Evolutionary conservation across 495 filamentous ascomycete genomes (phyloP), one percentile per base, ranked within the genome.

Genomic region (Paragyromitra xinjiangensis): DNA sequence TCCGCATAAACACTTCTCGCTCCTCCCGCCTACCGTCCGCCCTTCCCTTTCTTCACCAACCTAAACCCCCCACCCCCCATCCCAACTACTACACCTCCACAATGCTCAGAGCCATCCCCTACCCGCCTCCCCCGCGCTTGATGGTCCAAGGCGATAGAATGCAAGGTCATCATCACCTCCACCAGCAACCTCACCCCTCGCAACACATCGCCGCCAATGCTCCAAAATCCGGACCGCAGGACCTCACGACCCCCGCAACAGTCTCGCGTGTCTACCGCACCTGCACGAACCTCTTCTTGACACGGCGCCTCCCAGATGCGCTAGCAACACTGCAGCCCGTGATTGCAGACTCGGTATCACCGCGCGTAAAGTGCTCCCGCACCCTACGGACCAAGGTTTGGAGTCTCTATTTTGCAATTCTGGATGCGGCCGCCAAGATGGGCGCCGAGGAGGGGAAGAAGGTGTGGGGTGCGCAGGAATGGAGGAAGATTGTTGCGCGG

Each of bases 351-450:
- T 72, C 84, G 81, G 11, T 71, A 81, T 42, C 80, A 81, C 64
- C 83, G 85, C 45, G 87, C 87, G 71, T 80, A 75, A 68, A 80
- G 69, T 76, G 70, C 69, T 92, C 92, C 61, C 87, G 90, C 65
- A 90, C 89, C 50, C 93, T 92, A 71, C 87, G 95, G 75, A 93
- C 97, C 84, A 98, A 97, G 83, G 90, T 98, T 68, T 99, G 96
- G 96, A 96, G 93, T 84, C 87, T 99, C 78, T 98, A 98, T 83
- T 89, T 98, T 64, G 97, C 94, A 0, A 89, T 98, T 29, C 87
- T 98, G 44, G 96, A 97, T 84, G 92, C 92, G 29, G 91, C 97
- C 59, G 87, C 95, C 45, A 94, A 98, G 75, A 86, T 98, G 78
- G 93, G 92, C 19, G 84, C 91, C n/a, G 93, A 97, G 78, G 93